These are phyloP conservation scores for Angomonas deanei DNA, from an alignment of 208 protist species.

Conservation along the genomic window DNA sequence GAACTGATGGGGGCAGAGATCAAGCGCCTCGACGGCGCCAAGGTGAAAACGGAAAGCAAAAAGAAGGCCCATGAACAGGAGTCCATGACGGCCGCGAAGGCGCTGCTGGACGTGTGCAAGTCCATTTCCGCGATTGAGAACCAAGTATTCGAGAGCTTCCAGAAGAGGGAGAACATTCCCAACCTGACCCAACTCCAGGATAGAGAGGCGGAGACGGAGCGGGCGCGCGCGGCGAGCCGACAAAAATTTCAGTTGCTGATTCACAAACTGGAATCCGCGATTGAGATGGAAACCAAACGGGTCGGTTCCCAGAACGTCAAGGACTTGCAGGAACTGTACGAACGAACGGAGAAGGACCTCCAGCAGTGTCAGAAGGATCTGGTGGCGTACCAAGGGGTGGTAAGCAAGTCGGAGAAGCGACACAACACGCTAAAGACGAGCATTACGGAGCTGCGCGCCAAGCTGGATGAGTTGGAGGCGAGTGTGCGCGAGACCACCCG, in stretches of 20 bases:
- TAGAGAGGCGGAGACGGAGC: constrained; percentile 27
- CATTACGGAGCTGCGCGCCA: constrained; percentile 24
- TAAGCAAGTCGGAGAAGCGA: constrained; percentile 47
- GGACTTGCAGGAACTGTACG: constrained; percentile 33
- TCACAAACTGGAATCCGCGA: constrained; percentile 67
- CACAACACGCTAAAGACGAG: constrained; percentile 25
- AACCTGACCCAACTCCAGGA: constrained; percentile 90
- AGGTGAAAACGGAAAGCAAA: constrained; percentile 17
- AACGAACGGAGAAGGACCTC: constrained; percentile 40
- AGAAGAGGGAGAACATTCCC: constrained; percentile 69
- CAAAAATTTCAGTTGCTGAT: constrained; percentile 72
- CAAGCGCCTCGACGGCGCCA: constrained; percentile 17
- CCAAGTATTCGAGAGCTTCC: constrained; percentile 88
- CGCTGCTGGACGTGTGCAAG: constrained; percentile 39
- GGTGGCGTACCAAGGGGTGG: constrained; percentile 38
- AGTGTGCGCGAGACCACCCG: constrained; percentile 46
- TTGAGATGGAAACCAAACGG: constrained; percentile 67
- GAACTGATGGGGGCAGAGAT: constrained; percentile 34
- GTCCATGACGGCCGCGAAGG: constrained; percentile 30
- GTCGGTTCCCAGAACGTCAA: constrained; percentile 26
- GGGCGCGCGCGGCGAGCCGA: constrained; percentile 56
- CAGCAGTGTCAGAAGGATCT: constrained; percentile 56
- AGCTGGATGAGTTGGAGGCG: constrained; percentile 57
- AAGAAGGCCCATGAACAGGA: constrained; percentile 19
- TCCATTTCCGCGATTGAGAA: constrained; percentile 75